These are phyloP conservation scores for Aspergillus ibericus DNA, from an alignment of 2,329 filamentous ascomycete genomes.

Conservation along the genomic window DNA sequence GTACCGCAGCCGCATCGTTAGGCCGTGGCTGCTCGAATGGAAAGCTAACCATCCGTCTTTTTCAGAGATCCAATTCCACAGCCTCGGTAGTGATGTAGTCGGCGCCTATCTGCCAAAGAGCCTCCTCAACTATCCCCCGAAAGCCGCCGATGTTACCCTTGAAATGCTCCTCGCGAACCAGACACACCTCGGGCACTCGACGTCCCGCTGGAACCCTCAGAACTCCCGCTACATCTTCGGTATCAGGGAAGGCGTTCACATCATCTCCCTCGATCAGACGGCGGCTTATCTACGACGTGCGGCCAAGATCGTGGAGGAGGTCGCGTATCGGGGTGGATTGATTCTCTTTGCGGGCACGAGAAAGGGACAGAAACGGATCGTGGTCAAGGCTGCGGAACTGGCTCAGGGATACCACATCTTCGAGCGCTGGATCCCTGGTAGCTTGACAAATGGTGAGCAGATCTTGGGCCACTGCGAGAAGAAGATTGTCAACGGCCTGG, in stretches of 20 bases:
- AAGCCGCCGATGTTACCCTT: constrained; percentile 77
- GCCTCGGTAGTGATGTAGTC: constrained; percentile 32
- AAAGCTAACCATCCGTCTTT: background rate
- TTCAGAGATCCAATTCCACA: constrained; percentile 33
- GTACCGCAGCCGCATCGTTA: constrained; percentile 8
- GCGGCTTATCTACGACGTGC: constrained; percentile 88
- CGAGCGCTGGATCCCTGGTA: constrained; percentile 87
- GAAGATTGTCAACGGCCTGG: constrained; percentile 75
- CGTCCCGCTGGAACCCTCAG: constrained; percentile 87
- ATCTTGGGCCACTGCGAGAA: constrained; percentile 71
- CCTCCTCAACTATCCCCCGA: constrained; percentile 67
- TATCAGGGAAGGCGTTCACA: constrained; percentile 81
- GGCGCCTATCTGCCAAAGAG: constrained; percentile 34
- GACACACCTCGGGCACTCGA: constrained; percentile 86
- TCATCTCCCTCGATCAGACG: constrained; percentile 87
- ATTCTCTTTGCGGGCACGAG: constrained; percentile 90
- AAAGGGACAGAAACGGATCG: constrained; percentile 73
- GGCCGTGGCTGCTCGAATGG: background rate
- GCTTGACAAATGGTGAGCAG: constrained; percentile 88
- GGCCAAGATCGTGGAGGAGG: constrained; percentile 86
- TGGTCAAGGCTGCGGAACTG: constrained; percentile 77
- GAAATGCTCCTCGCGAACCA: constrained; percentile 87
- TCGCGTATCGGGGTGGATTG: constrained; percentile 76
- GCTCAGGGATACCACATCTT: constrained; percentile 84
- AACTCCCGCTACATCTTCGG: constrained; percentile 96